Conservation (phyloP, 768 basidiomycete species). For the Boletus tylopilopsis region DNA sequence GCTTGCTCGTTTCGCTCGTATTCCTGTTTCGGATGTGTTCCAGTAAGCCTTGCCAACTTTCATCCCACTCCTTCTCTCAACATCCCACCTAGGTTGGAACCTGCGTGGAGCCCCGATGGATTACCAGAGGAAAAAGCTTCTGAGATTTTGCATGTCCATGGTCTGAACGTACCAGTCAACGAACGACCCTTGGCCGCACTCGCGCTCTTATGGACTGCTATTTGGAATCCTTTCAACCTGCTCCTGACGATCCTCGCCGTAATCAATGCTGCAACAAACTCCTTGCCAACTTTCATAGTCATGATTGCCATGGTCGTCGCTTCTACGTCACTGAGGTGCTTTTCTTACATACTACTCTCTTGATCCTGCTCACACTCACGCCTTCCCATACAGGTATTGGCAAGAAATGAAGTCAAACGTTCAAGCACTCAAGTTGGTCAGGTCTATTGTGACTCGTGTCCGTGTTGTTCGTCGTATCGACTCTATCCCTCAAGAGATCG, state of each 20-base stretch:
- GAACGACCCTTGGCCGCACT: conserved; percentile 31
- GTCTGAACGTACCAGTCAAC: conserved; percentile 27
- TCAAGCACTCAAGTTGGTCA: conserved; percentile 33
- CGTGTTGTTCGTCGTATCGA: conserved; percentile 28
- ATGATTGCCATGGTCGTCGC: conserved; percentile 36
- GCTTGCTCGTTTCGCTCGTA: conserved; percentile 26
- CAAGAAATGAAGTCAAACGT: conserved; percentile 34
- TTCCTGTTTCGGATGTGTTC: conserved; percentile 24
- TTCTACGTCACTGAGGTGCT: conserved; percentile 31
- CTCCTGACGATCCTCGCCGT: conserved; percentile 29
- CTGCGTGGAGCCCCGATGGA: conserved; percentile 24
- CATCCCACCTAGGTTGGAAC: conserved; percentile 20
- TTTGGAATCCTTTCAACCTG: conserved; percentile 35
- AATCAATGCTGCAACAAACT: conserved; percentile 32
- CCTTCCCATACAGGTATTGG: conserved; percentile 22
- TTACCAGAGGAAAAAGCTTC: conserved; percentile 20
- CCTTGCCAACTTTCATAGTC: conserved; percentile 31
- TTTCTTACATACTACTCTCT: background rate
- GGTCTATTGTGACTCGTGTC: conserved; percentile 31
- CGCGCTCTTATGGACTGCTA: conserved; percentile 28
- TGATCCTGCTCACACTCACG: background rate
- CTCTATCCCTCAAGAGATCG: conserved; percentile 22
- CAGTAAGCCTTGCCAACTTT: conserved; percentile 12
- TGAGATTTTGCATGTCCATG: conserved; percentile 19
- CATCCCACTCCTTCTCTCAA: background rate